Conservation (phyloP, 176 grass and related monocot species). For the bread wheat (Triticum aestivum) region IWGSC_CS_RefSeq_v2.1 NC_057811.1:398971087-398971586, state of each 20-base stretch:
- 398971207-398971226: background rate
- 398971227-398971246: background rate
- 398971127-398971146: slow-evolving; percentile 22
- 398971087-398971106: background rate
- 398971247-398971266: background rate
- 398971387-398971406: slow-evolving; percentile 8
- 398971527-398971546: slow-evolving; percentile 95
- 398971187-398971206: slow-evolving; percentile 6
- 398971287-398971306: slow-evolving; percentile 9
- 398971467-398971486: slow-evolving; percentile 82
- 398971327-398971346: background rate
- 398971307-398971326: background rate
- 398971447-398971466: slow-evolving; percentile 12
- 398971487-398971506: slow-evolving; percentile 91
- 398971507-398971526: slow-evolving; percentile 97
- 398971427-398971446: background rate
- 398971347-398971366: slow-evolving; percentile 8
- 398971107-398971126: background rate
- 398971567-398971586: slow-evolving; percentile 78
- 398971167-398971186: background rate
- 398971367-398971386: background rate
- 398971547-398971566: slow-evolving; percentile 95
- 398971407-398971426: background rate
- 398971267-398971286: background rate
- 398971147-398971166: background rate